A percentile compares a stretch with the other conserved stretches of the same genome.
Evolutionary conservation across 352 stramenopile genomes (phyloP).

Genomic region (Sclerospora graminicola): DNA sequence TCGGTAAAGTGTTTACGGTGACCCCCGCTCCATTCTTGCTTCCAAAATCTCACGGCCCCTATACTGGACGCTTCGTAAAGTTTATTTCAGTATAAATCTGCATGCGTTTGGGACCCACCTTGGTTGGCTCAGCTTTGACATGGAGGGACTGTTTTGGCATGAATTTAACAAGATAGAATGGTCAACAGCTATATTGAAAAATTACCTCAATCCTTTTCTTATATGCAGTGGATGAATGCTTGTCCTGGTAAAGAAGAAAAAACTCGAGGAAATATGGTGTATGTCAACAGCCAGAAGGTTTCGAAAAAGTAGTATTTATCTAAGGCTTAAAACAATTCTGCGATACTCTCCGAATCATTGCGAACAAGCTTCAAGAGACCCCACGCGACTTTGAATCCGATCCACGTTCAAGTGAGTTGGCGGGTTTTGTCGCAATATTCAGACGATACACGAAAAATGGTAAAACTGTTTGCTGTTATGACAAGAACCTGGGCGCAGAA

Average conservation of each 20-base stretch:
- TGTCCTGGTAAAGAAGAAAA: conserved; percentile 22
- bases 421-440: conserved; percentile 22
- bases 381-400: conserved; percentile 18
- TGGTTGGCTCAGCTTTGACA: conserved; percentile 8
- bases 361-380: conserved; percentile 16
- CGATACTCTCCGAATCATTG: conserved; percentile 11
- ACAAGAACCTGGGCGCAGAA: conserved; percentile 22
- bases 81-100: conserved; percentile 5
- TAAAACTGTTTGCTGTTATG: conserved; percentile 18
- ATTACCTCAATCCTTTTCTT: conserved; percentile 10
- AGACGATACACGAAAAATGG: conserved; percentile 1
- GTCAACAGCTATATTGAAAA: conserved; percentile 25
- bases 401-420: conserved; percentile 25
- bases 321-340: conserved; percentile 9
- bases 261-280: too few relatives aligned
- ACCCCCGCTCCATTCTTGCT: conserved; percentile 11
- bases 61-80: conserved; percentile 4
- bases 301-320: conserved; percentile 7
- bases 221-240: conserved; percentile 33
- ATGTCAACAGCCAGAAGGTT: conserved; percentile 14
- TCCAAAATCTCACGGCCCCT: conserved; percentile 5
- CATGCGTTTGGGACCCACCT: conserved; percentile 28
- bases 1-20: conserved; percentile 7
- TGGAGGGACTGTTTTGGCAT: conserved; percentile 18
- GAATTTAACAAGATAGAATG: conserved; percentile 6